phyloP scores from a whole-genome alignment of 345 rosid species.

The Brassica nigra region DNA sequence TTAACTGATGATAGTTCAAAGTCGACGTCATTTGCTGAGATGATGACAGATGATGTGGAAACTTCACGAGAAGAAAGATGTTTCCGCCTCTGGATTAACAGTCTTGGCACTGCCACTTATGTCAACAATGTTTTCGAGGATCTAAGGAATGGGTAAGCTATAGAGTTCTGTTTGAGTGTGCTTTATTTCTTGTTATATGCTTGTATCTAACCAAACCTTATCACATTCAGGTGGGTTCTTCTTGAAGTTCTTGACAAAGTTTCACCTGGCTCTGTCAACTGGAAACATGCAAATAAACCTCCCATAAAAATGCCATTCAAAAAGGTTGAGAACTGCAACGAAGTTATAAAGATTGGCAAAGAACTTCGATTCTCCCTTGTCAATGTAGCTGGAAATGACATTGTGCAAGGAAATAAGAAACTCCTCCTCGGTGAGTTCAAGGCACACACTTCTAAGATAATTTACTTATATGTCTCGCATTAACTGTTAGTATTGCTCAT shows the following conservation, averaged over 20 bases:
- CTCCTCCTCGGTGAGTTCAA: conserved; percentile 41
- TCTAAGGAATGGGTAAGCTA: conserved; percentile 81
- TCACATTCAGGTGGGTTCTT: conserved; percentile 79
- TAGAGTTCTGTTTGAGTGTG: conserved; percentile 10
- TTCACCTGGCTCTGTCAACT: conserved; percentile 51
- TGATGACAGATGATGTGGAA: conserved; percentile 95
- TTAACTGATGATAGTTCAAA: conserved; percentile 64
- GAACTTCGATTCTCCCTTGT: conserved; percentile 74
- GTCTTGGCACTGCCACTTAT: conserved; percentile 80
- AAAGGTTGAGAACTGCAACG: conserved; percentile 43
- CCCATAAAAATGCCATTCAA: conserved; percentile 85
- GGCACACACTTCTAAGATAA: neutral
- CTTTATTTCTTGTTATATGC: conserved; percentile 11
- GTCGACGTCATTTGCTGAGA: conserved; percentile 71
- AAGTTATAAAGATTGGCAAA: conserved; percentile 45
- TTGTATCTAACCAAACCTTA: conserved; percentile 27
- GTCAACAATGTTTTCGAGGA: conserved; percentile 92
- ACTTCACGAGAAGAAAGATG: conserved; percentile 98
- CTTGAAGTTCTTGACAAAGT: conserved; percentile 47
- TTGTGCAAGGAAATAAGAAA: conserved; percentile 47
- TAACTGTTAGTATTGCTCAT: neutral
- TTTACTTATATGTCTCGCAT: neutral
- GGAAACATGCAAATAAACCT: conserved; percentile 84
- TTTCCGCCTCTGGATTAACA: conserved; percentile 97
- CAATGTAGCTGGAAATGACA: conserved; percentile 94